A percentile compares a stretch with the other conserved stretches of the same genome.
Evolutionary conservation across 169 alveolate species (phyloP).

Genomic region (Plasmodium billcollinsi): DNA sequence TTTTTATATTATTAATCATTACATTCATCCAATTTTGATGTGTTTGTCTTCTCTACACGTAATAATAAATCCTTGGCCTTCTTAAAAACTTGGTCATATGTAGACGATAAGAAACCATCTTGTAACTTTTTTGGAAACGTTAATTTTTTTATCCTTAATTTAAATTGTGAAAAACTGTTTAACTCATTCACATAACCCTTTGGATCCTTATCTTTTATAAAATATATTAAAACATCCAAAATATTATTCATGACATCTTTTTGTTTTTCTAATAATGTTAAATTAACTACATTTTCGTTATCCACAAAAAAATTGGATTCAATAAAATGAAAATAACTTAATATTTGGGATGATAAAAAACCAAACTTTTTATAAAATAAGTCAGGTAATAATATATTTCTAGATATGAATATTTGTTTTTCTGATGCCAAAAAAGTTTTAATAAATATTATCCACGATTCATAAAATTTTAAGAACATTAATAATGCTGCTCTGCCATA

Average conservation of each 20-base stretch:
- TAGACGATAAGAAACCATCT: neutral
- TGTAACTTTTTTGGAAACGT: slow-evolving; percentile 1
- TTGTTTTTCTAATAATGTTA: slow-evolving; percentile 32
- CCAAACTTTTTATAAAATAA: slow-evolving; percentile 51
- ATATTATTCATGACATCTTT: slow-evolving; percentile 52
- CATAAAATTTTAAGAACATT: slow-evolving; percentile 43
- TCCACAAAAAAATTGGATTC: slow-evolving; percentile 32
- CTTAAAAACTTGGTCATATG: slow-evolving; percentile 34
- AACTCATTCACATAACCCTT: slow-evolving; percentile 16
- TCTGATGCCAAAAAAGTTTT: slow-evolving; percentile 12
- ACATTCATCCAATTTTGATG: neutral
- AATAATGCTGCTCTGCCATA: slow-evolving; percentile 41
- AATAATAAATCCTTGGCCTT: slow-evolving; percentile 19
- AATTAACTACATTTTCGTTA: slow-evolving; percentile 37
- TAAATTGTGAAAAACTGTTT: slow-evolving; percentile 21
- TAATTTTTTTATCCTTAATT: slow-evolving; percentile 28
- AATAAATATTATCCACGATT: slow-evolving; percentile 50
- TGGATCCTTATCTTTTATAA: slow-evolving; percentile 17
- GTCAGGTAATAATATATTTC: slow-evolving; percentile 33
- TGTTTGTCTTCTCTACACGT: neutral
- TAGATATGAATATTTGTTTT: neutral
- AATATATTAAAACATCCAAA: slow-evolving; percentile 35
- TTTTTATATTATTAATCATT: neutral
- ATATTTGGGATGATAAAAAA: slow-evolving; percentile 30
- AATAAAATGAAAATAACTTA: slow-evolving; percentile 50